Percentiles rank a stretch among this genome's conserved stretches.
phyloP scores from a whole-genome alignment of 257 asterid species.

The Plantago elongata region DNA sequence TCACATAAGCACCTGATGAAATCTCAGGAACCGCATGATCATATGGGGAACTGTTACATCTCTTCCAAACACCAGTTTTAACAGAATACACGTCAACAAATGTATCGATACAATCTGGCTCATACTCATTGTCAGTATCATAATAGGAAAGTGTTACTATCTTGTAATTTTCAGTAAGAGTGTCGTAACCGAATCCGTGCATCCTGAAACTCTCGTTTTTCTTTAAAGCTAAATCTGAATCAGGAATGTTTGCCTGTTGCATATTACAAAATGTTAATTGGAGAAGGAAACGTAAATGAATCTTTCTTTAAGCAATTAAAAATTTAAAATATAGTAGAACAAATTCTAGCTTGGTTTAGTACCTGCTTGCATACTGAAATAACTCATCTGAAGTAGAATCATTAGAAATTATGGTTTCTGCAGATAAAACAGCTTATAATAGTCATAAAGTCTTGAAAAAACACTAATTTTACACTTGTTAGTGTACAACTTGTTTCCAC shows the following conservation, averaged over 20 bases:
- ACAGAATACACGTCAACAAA: constrained; percentile 10
- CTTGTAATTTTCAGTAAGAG: not conserved
- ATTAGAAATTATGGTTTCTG: too few relatives aligned
- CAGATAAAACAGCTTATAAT: too few relatives aligned
- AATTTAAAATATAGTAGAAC: too few relatives aligned
- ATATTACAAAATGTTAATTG: too few relatives aligned
- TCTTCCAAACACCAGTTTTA: constrained; percentile 1
- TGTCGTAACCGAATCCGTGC: constrained; percentile 11
- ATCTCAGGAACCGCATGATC: constrained; percentile 8
- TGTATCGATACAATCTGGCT: not conserved
- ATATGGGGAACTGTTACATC: not conserved
- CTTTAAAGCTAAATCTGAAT: not conserved
- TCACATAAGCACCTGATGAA: not conserved
- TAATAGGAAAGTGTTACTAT: constrained; percentile 8
- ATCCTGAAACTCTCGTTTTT: constrained; percentile 7
- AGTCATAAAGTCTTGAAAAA: too few relatives aligned
- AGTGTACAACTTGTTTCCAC: too few relatives aligned
- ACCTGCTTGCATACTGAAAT: too few relatives aligned
- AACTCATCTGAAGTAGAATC: too few relatives aligned
- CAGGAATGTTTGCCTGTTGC: not conserved
- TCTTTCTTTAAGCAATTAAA: too few relatives aligned
- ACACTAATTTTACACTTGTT: too few relatives aligned
- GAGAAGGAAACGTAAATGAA: too few relatives aligned
- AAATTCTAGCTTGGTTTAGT: too few relatives aligned
- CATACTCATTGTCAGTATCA: not conserved